Evolutionary conservation across 2,329 filamentous ascomycete species (phyloP).

Genomic region (Lachnellula occidentalis): DNA sequence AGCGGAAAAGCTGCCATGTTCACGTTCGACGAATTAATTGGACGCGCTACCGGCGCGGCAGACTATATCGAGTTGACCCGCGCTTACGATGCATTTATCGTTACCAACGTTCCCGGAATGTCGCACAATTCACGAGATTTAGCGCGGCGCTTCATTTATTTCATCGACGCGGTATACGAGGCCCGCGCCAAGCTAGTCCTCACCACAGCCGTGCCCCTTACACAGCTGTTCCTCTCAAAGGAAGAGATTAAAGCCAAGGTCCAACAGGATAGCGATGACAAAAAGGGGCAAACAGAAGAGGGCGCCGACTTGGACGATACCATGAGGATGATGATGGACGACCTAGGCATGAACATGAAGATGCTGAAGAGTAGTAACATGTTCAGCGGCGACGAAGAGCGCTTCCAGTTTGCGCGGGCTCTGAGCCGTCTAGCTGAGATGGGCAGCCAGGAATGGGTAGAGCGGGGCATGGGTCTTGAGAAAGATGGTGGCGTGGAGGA

Average conservation of each 20-base stretch:
- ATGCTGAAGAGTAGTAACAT: constrained; percentile 80
- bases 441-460: constrained; percentile 93
- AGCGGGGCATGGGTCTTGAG: constrained; percentile 57
- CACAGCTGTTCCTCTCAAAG: constrained; percentile 76
- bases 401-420: constrained; percentile 91
- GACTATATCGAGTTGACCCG: constrained; percentile 92
- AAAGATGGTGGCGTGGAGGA: constrained; percentile 39
- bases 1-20: constrained; percentile 87
- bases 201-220: constrained; percentile 79
- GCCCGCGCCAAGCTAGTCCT: constrained; percentile 88
- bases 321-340: constrained; percentile 80
- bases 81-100: constrained; percentile 85
- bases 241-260: constrained; percentile 61
- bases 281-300: constrained; percentile 35
- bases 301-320: constrained; percentile 50
- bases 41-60: constrained; percentile 80
- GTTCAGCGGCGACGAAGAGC: constrained; percentile 92
- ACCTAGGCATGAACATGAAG: constrained; percentile 77
- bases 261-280: constrained; percentile 38
- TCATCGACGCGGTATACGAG: constrained; percentile 95
- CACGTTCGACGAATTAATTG: constrained; percentile 87
- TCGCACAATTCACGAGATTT: constrained; percentile 79
- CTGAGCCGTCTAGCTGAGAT: constrained; percentile 82
- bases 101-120: constrained; percentile 91
- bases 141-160: constrained; percentile 90